Evolutionary conservation across 805 yeast species (phyloP).

Genomic region (Scheffersomyces ergatensis): DNA sequence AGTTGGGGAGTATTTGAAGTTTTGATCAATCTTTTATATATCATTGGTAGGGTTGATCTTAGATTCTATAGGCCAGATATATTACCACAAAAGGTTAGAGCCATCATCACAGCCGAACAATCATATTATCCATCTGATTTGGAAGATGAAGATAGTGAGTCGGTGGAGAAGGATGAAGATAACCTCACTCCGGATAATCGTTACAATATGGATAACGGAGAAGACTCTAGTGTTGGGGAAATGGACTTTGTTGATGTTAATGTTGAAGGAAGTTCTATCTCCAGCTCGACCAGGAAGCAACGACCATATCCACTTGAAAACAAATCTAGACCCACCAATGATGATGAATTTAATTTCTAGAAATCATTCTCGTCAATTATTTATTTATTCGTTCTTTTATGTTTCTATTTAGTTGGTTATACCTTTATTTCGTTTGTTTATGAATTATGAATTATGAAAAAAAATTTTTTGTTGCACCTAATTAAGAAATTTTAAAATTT

Average conservation of each 20-base stretch:
- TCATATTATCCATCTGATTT: slow-evolving; percentile 26
- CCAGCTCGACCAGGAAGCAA: background rate
- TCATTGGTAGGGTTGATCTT: slow-evolving; percentile 67
- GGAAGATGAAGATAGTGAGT: slow-evolving; percentile 8
- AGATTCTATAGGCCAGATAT: slow-evolving; percentile 78
- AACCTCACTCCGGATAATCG: background rate
- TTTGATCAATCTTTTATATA: slow-evolving; percentile 52
- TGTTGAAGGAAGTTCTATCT: background rate
- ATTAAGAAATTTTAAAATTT: too few species aligned
- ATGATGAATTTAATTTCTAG: slow-evolving; percentile 4
- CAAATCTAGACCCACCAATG: background rate
- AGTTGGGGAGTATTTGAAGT: slow-evolving; percentile 69
- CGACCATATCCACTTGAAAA: slow-evolving; percentile 2
- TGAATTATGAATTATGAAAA: too few species aligned
- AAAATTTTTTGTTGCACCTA: too few species aligned
- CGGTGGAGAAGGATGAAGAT: background rate
- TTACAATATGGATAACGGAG: background rate
- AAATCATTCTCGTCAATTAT: background rate
- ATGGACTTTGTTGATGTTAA: slow-evolving; percentile 1
- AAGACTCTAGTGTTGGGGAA: background rate
- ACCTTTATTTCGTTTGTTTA: too few species aligned
- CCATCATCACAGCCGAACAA: slow-evolving; percentile 44
- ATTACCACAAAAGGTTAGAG: slow-evolving; percentile 37
- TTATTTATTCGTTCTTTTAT: background rate
- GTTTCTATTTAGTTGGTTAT: background rate